Conservation (phyloP, 2,329 filamentous ascomycete genomes). For the Ophiocordyceps australis region DNA sequence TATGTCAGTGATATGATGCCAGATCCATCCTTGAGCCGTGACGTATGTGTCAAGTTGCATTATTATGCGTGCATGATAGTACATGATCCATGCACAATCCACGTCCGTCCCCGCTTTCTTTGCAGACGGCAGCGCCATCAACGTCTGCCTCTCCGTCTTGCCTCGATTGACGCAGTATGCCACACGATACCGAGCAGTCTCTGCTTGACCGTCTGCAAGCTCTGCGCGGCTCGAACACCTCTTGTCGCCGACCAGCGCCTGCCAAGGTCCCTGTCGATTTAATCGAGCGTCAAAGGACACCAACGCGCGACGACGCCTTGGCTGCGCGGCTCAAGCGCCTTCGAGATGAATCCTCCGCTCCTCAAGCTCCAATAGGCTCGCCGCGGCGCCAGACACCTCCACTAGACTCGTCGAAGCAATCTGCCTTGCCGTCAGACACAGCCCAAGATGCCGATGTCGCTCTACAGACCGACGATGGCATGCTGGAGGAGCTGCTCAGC, state of each 20-base stretch:
- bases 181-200: slow-evolving; percentile 21
- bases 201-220: slow-evolving; percentile 36
- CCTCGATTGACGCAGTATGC: too few species aligned
- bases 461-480: slow-evolving; percentile 29
- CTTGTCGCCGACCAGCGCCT: slow-evolving; percentile 5
- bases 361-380: slow-evolving; percentile 8
- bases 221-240: slow-evolving; percentile 19
- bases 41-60: too few species aligned
- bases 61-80: too few species aligned
- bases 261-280: slow-evolving; percentile 13
- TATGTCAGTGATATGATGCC: too few species aligned
- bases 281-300: slow-evolving; percentile 22
- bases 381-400: neutral
- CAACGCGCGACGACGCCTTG: slow-evolving; percentile 30
- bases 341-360: slow-evolving; percentile 14
- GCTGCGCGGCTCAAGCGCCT: slow-evolving; percentile 31
- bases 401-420: neutral
- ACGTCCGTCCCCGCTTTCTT: too few species aligned
- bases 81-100: too few species aligned
- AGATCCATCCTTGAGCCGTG: too few species aligned
- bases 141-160: too few species aligned
- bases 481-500: slow-evolving; percentile 30
- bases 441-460: slow-evolving; percentile 20
- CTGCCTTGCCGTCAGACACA: too few species aligned
- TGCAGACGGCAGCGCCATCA: too few species aligned